Evolutionary conservation across 2,329 filamentous ascomycete genomes (phyloP), one percentile per base, ranked within the genome.

Genomic region (Botryosphaeria dothidea): DNA sequence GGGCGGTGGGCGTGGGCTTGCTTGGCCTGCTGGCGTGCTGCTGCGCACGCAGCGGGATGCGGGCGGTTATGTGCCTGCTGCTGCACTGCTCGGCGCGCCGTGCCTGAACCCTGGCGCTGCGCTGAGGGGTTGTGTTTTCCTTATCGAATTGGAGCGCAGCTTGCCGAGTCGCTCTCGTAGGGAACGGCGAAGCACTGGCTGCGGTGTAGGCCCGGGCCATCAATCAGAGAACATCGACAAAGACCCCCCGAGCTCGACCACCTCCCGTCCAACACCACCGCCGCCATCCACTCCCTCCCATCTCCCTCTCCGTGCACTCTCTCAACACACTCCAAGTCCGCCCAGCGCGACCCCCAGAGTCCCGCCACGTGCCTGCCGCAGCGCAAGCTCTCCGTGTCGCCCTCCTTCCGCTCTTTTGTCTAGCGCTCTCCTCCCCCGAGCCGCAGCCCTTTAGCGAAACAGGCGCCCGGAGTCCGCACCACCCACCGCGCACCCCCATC

Each of bases 361-460:
- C 49, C 49, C 65, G 31, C 54, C 36, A 56, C 46, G 54, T 61
- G 48, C 61, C 65, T 61, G 62, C 36, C 43, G 25, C 46, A 19
- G 25, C 41, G 31, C 38, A 19, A 25, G 41, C 36, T 36, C 36
- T 46, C 25, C 62, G 21, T 38, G 21, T 34, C 25, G 34, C 38
- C 52, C 62, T 45, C 49, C 51, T 64, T 64, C 62, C 63, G 54
- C 48, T 65, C 63, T 65, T 65, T 65, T 57, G 51, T 49, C 43
- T 45, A 29, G 62, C 62, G 48, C 27, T 49, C 62, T 48, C 49
- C 52, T 58, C 63, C 63, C 54, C 54, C 63, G 41, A 65, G 46
- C 43, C 63, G 48, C 52, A 27, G 38, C 46, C 54, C 51, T 64
- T 64, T 64, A 65, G 63, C 63, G 63, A 65, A 54, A 41, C 62